Conservation (phyloP, 148 eudicot genomes). For the Vaccinium darrowii region DNA sequence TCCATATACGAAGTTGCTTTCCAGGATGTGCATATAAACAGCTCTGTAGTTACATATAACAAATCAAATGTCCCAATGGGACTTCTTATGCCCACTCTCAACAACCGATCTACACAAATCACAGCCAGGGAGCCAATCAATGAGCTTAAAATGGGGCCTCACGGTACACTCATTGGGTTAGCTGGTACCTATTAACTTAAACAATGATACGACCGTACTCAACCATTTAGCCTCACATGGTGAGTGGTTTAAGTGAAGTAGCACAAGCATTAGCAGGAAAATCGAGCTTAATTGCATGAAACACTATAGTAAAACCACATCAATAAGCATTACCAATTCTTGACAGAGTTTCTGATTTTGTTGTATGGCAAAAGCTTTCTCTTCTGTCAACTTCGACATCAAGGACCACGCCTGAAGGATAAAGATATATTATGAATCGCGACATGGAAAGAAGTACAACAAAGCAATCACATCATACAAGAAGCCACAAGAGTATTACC, state of each 20-base stretch:
- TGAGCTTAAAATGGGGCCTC: not conserved
- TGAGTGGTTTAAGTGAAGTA: not conserved
- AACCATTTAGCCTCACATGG: not conserved
- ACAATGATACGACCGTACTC: not conserved
- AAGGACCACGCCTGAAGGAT: constrained; percentile 45
- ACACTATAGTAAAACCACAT: not conserved
- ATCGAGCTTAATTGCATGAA: constrained; percentile 7
- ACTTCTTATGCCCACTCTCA: not conserved
- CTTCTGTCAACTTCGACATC: constrained; percentile 74
- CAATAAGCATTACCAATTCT: constrained; percentile 38
- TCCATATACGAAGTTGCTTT: not conserved
- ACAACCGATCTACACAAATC: constrained; percentile 8
- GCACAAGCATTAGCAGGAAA: constrained; percentile 2
- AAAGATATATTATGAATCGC: not conserved
- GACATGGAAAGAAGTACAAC: not conserved
- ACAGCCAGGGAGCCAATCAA: constrained; percentile 4
- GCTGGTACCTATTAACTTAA: too few species aligned
- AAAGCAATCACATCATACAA: not conserved
- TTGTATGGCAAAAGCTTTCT: constrained; percentile 67
- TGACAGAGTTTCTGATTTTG: constrained; percentile 74
- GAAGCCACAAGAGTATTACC: not conserved
- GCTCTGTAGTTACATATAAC: not conserved
- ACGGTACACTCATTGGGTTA: not conserved
- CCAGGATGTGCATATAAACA: not conserved
- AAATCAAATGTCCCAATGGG: not conserved